Conservation (phyloP, 495 filamentous ascomycete genomes). For the Xylaria scruposa region DNA sequence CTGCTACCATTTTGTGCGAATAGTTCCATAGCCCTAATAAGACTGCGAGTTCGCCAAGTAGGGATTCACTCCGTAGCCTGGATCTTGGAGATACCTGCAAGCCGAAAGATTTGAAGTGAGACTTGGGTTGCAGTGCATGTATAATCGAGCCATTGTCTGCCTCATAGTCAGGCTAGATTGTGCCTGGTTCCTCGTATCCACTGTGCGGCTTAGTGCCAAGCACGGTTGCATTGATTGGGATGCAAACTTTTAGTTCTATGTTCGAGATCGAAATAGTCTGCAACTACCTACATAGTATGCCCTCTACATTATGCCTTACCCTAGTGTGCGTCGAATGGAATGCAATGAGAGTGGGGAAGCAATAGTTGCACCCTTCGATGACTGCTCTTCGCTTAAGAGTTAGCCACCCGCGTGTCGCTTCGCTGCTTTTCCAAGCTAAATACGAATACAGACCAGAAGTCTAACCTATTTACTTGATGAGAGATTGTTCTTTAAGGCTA, state of each 20-base stretch:
- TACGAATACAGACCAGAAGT: not conserved
- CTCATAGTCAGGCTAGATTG: conserved; percentile 19
- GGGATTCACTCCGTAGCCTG: not conserved
- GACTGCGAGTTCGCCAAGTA: not conserved
- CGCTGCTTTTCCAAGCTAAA: not conserved
- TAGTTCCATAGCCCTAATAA: not conserved
- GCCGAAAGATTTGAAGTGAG: conserved; percentile 6
- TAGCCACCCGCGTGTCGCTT: not conserved
- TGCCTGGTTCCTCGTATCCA: conserved; percentile 22
- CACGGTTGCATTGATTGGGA: not conserved
- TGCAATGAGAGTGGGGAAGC: not conserved
- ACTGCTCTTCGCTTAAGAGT: conserved; percentile 2
- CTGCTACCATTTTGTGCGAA: not conserved
- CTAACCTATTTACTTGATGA: not conserved
- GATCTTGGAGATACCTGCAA: not conserved
- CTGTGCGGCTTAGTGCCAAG: conserved; percentile 6
- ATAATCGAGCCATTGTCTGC: conserved; percentile 1
- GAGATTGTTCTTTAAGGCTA: not conserved
- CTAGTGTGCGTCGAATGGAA: conserved; percentile 1
- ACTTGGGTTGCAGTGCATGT: conserved; percentile 22
- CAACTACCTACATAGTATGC: not conserved
- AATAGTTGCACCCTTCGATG: not conserved
- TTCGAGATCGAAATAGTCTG: not conserved
- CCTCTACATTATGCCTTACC: not conserved
- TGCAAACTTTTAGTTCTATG: conserved; percentile 12